Base-by-base conservation (phyloP, 1,284 basidiomycete genomes). In the Coniferiporia sulphurascens region DNA sequence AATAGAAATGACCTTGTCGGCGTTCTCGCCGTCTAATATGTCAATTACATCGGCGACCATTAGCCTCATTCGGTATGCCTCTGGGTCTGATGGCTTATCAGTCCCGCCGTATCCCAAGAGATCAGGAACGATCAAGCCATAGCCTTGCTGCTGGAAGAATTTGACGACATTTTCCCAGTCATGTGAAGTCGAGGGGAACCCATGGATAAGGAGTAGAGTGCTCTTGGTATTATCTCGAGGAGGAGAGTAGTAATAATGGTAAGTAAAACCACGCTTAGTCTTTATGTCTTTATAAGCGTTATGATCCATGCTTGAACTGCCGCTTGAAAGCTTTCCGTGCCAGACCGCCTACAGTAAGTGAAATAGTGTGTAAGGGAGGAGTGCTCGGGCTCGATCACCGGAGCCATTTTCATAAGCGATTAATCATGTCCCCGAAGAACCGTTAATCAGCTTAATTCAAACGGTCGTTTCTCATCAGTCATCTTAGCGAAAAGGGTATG, bases 111-210 rank as follows among this genome's bases (percentile, higher is more conserved):
- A 81, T 2, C 81, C 81, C 36, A 82, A 72, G 48, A 78, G 71
- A 62, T 84, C 82, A 12, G 78, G 81, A 1, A 79, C 81, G 34
- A 84, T 75, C 62, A 82, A 77, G 46, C 76, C 74, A 66, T 77
- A 83, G 3, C 81, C 83, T 27, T 27, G 27, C 27, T 27, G 27
- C 27, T 55, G 52, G 65, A 71, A 71, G 52, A 66, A 66, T 6
- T 38, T 55, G 38, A 71, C 67, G 46, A 72, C 70, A 50, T 66
- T 44, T 8, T 62, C 52, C 72, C 73, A 74, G 32, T 68, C 66
- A 19, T 57, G 51, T 1, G 67, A 65, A 10, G 61, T 64, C 9
- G 67, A 67, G 0, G 70, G 70, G 48, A 69, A 71, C 7, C 70
- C 71, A 59, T 70, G 69, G 15, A 71, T 50, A 45, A 71, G 67